These are phyloP conservation scores for Penicillium paxilli DNA, from an alignment of 495 filamentous ascomycete species.

Conservation along the genomic window DNA sequence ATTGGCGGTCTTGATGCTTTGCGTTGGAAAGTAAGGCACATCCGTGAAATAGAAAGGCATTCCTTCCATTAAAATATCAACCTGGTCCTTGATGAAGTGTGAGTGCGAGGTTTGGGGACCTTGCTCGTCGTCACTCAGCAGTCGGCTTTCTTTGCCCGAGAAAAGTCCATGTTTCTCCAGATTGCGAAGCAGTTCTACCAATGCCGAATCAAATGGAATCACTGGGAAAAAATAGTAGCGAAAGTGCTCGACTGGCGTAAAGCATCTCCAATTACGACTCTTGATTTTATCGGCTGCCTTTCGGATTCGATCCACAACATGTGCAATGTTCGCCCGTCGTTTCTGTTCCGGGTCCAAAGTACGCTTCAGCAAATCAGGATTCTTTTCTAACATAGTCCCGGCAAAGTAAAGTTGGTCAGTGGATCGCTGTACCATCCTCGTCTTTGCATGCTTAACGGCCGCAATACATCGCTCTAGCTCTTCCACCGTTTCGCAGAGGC, in stretches of 20 bases:
- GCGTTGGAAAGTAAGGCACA: neutral
- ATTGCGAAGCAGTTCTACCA: conserved; percentile 8
- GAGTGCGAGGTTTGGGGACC: neutral
- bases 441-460: conserved; percentile 6
- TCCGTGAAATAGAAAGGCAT: neutral
- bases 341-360: conserved; percentile 19
- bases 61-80: neutral
- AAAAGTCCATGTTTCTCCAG: conserved; percentile 7
- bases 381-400: conserved; percentile 14
- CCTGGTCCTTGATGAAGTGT: neutral
- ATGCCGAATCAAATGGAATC: conserved; percentile 15
- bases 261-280: neutral
- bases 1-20: neutral
- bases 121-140: neutral
- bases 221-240: conserved; percentile 10
- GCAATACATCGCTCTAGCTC: conserved; percentile 8
- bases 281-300: neutral
- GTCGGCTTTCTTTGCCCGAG: neutral
- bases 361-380: conserved; percentile 24
- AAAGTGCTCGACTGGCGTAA: conserved; percentile 1
- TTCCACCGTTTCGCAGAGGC: conserved; percentile 1
- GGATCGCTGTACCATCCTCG: neutral
- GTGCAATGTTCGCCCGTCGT: conserved; percentile 13
- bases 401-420: conserved; percentile 10
- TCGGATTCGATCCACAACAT: conserved; percentile 14